Evolutionary conservation across 176 grass and related monocot genomes (phyloP), one percentile per base, ranked within the genome.

Genomic region (Eragrostis nindensis): DNA sequence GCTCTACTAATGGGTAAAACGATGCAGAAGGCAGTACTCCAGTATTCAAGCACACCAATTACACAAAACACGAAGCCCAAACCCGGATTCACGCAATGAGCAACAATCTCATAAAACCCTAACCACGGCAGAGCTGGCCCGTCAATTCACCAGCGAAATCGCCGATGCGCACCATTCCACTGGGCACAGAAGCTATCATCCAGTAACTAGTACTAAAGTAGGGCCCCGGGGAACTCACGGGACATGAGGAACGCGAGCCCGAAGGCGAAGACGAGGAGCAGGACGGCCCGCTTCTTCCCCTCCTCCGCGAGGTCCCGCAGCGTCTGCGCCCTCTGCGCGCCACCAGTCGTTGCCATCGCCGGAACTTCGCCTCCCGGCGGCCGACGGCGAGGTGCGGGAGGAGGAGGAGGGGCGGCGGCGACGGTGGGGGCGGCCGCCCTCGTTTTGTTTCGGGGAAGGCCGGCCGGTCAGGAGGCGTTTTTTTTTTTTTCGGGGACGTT

Each of bases 221-320:
- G 77, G 77, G 57, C 59, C 81, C 10, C 2, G 39, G 38, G 43
- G 19, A 44, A 41, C 87, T 89, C 87, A 89, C 87, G 77, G 77
- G 87, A 85, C 87, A 89, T 85, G 66, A 89, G 77, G 71, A 89
- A 89, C 36, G 87, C 82, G 57, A 89, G 82, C 1, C 87, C 87
- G 57, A 77, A 89, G 72, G 72, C 77, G 82, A 89, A 81, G 71
- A 89, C 72, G 65, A 89, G 87, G 66, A 89, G 77, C 71, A 89
- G 77, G 57, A 89, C 82, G 71, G 82, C 72, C 40, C 87, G 87
- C 82, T 89, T 85, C 87, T 89, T 89, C 71, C 82, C 87, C 82
- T 89, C 87, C 46, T 89, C 87, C 29, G 57, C 77, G n/a, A 89
- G 87, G 77, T 89, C 87, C 43, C 77, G 87, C 26, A 71, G 45